Evolutionary conservation across 345 rosid genomes (phyloP).

Genomic region (Psidium friedrichsthalianum): DNA sequence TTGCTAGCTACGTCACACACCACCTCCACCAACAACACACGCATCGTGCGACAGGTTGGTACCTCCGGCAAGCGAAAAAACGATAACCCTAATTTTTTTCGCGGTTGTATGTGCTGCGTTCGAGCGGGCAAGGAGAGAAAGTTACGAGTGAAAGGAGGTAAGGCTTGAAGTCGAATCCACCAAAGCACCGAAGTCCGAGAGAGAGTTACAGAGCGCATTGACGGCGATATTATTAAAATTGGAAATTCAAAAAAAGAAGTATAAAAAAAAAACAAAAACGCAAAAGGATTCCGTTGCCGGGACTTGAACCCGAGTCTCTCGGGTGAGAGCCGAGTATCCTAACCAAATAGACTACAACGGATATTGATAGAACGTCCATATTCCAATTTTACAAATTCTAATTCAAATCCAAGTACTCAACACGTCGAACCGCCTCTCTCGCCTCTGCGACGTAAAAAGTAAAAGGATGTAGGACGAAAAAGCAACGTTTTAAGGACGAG

Average conservation of each 20-base stretch:
- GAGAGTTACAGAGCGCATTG: background rate
- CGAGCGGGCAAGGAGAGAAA: background rate
- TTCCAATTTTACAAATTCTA: too few species aligned
- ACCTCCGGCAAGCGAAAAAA: background rate
- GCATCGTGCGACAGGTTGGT: background rate
- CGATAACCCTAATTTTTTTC: background rate
- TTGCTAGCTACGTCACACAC: too few species aligned
- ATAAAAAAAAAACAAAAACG: background rate
- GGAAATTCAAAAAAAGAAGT: background rate
- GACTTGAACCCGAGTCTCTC: constrained; percentile 33
- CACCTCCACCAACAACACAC: background rate
- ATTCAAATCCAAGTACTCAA: too few species aligned
- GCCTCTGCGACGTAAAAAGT: too few species aligned
- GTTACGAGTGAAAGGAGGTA: background rate
- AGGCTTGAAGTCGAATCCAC: background rate
- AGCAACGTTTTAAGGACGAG: background rate
- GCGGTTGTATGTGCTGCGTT: background rate
- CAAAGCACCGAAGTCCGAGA: background rate
- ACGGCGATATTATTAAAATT: background rate
- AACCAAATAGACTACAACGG: constrained; percentile 34
- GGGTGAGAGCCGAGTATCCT: constrained; percentile 47
- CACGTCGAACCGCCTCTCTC: too few species aligned
- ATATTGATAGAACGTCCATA: too few species aligned
- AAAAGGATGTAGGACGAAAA: too few species aligned
- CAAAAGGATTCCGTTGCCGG: constrained; percentile 15